Evolutionary conservation across 768 basidiomycete species (phyloP).

Genomic region (Suillus hirtellus): DNA sequence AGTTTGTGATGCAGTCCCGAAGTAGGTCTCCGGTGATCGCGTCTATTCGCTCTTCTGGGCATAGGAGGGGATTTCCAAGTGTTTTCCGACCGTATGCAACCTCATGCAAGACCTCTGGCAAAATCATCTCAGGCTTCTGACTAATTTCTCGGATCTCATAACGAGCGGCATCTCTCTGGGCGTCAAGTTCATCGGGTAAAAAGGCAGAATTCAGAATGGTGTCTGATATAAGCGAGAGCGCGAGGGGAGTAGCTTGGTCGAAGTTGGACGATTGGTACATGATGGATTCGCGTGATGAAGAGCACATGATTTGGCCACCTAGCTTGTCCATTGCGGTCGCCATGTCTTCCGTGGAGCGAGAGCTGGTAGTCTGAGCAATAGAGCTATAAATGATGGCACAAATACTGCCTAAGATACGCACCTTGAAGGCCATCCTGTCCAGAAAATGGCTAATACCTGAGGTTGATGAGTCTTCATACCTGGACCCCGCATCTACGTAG

Average conservation of each 20-base stretch:
- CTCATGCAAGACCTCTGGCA: constrained; percentile 87
- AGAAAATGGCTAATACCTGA: constrained; percentile 90
- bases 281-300: constrained; percentile 89
- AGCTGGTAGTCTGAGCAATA: constrained; percentile 62
- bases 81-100: constrained; percentile 79
- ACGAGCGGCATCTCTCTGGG: constrained; percentile 81
- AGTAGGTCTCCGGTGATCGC: constrained; percentile 63
- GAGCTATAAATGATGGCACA: constrained; percentile 6
- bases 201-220: constrained; percentile 82
- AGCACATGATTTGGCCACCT: constrained; percentile 90
- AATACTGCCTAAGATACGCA: constrained; percentile 33
- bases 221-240: constrained; percentile 88
- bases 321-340: constrained; percentile 75
- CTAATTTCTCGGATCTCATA: constrained; percentile 90
- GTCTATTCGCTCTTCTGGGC: constrained; percentile 81
- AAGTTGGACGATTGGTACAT: constrained; percentile 99
- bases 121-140: constrained; percentile 88
- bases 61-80: constrained; percentile 88
- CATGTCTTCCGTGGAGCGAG: constrained; percentile 77
- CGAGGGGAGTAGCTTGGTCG: constrained; percentile 75
- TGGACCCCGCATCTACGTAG: constrained; percentile 90
- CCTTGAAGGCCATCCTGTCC: constrained; percentile 97
- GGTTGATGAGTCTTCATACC: constrained; percentile 75
- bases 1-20: constrained; percentile 64
- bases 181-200: constrained; percentile 73